These are phyloP conservation scores for Fusarium tanahbumbuense DNA, from an alignment of 2,329 filamentous ascomycete species.

Conservation along the genomic window DNA sequence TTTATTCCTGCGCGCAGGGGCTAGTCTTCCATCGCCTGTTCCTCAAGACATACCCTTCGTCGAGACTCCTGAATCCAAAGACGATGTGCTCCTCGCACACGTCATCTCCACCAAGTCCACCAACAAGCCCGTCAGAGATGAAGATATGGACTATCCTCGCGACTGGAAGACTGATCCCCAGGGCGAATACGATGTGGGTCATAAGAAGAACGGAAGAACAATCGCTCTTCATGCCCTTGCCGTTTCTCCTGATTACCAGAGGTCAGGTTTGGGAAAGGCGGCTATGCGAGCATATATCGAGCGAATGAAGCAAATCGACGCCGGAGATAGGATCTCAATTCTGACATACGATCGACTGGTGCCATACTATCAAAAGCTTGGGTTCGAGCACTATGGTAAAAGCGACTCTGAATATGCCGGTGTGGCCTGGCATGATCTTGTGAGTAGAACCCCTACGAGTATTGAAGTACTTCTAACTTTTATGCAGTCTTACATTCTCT, in stretches of 20 bases:
- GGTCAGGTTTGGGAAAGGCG: slow-evolving; percentile 44
- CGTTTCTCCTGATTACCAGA: slow-evolving; percentile 43
- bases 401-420: slow-evolving; percentile 48
- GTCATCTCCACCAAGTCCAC: slow-evolving; percentile 45
- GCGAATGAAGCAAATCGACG: slow-evolving; percentile 28
- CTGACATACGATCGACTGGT: slow-evolving; percentile 48
- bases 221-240: slow-evolving; percentile 48
- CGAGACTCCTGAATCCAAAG: background rate
- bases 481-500: slow-evolving; percentile 16
- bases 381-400: slow-evolving; percentile 49
- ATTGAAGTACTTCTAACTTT: background rate
- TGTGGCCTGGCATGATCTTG: slow-evolving; percentile 49
- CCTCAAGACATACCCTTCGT: slow-evolving; percentile 25
- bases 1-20: slow-evolving; percentile 33
- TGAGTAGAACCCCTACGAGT: slow-evolving; percentile 4
- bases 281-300: slow-evolving; percentile 42
- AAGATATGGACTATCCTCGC: slow-evolving; percentile 45
- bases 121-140: slow-evolving; percentile 37
- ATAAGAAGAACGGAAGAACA: slow-evolving; percentile 43
- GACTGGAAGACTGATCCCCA: slow-evolving; percentile 42
- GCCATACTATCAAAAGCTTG: slow-evolving; percentile 47
- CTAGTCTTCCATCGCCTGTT: slow-evolving; percentile 3
- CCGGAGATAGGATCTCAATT: slow-evolving; percentile 46
- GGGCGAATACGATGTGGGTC: slow-evolving; percentile 32
- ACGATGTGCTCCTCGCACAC: slow-evolving; percentile 44